Base-by-base conservation (phyloP, 306 rosid species). In the Rosa rugosa region DNA sequence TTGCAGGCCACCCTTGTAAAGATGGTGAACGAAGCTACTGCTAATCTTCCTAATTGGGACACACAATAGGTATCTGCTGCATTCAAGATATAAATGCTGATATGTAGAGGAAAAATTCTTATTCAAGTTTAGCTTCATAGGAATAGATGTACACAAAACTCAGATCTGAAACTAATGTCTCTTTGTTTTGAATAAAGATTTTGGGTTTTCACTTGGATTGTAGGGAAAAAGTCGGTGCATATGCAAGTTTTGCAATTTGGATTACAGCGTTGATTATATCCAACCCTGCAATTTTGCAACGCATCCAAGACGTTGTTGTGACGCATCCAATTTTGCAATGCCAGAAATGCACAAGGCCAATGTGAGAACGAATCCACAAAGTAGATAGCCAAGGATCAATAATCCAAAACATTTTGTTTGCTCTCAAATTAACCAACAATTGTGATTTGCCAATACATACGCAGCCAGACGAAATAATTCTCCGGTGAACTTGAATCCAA, bases 21-120 rank as follows among this genome's bases (percentile, higher is more conserved):
- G 91, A 88, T 90, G 95, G 90, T 89, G 89, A 94, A 94, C 66
- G 97, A 92, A 84, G 98, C 98, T 62, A 80, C 88, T 68, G 97
- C 94, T 13, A 92, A 90, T 84, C 80, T 89, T 73, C 94, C 92
- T 41, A 87, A 90, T 72, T 94, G 98, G 98, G 94, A 87, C 54
- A 72, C 85, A 11, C 34, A 75, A 60, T 89, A 85, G 82, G 75
- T 36, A 71, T 79, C 16, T 45, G 64, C 40, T 44, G 40, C 46
- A 36, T 57, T 67, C 17, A 66, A n/a, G 45, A 66, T 63, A 34
- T 49, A 62, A 50, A 25, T 20, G 18, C 68, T 7, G 4, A 71
- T 40, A 25, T 73, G 47, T 22, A 40, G 71, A 69, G 23, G 75
- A 69, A 57, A 66, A 59, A 11, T 72, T 50, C 40, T 10, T 60